These are phyloP conservation scores for Aspergillus vadensis DNA, from an alignment of 2,329 filamentous ascomycete species.

Conservation along the genomic window DNA sequence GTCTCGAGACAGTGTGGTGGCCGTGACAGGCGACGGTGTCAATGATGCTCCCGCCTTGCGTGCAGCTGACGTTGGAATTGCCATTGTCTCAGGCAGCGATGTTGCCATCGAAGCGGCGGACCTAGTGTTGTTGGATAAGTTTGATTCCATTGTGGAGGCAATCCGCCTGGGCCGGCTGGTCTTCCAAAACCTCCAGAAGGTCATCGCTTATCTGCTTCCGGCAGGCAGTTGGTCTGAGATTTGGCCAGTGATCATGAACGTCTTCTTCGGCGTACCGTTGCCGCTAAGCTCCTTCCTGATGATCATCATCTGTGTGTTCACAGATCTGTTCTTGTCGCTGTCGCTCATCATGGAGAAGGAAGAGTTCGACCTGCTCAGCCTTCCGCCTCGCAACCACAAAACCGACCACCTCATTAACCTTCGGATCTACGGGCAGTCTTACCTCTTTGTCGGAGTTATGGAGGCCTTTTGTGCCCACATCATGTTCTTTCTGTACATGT, in stretches of 20 bases:
- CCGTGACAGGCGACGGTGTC: constrained; percentile 43
- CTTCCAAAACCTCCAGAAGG: constrained; percentile 41
- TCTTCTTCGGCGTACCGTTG: constrained; percentile 58
- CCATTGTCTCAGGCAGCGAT: constrained; percentile 42
- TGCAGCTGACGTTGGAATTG: constrained; percentile 37
- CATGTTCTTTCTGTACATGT: constrained; percentile 60
- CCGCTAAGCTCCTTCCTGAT: constrained; percentile 57
- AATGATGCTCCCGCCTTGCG: constrained; percentile 40
- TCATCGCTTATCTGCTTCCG: constrained; percentile 50
- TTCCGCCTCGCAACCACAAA: constrained; percentile 54
- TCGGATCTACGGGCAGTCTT: constrained; percentile 55
- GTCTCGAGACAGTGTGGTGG: constrained; percentile 42
- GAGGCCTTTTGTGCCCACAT: constrained; percentile 53
- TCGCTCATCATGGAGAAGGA: constrained; percentile 59
- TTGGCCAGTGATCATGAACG: constrained; percentile 59
- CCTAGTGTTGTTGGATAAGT: constrained; percentile 39
- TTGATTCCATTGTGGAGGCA: constrained; percentile 38
- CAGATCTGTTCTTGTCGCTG: constrained; percentile 55
- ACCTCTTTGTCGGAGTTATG: constrained; percentile 56
- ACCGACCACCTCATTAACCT: constrained; percentile 56
- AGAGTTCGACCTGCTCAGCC: constrained; percentile 55
- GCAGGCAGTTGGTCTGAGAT: constrained; percentile 60
- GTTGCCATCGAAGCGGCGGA: constrained; percentile 46
- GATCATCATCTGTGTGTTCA: constrained; percentile 62
- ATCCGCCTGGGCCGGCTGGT: constrained; percentile 37